A percentile compares a stretch with the other conserved stretches of the same genome.
phyloP scores from a whole-genome alignment of 2,329 filamentous ascomycete species.

The Shiraia sp. region DNA sequence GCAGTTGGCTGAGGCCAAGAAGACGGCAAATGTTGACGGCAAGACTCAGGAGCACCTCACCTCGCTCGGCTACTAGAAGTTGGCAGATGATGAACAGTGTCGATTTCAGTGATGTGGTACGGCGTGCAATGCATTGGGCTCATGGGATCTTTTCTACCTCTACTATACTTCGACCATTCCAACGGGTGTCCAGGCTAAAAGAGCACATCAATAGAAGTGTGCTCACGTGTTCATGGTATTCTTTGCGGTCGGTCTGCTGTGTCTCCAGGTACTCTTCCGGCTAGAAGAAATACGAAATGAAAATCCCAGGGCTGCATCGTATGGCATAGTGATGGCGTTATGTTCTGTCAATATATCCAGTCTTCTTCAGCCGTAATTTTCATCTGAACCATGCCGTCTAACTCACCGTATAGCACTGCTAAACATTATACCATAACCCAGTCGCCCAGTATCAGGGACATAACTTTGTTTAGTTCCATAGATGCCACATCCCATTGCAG shows the following conservation, averaged over 20 bases:
- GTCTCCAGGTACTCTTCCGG: conserved; percentile 43
- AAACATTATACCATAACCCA: not conserved
- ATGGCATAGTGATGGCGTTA: conserved; percentile 40
- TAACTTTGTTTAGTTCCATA: not conserved
- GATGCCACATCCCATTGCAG: no score
- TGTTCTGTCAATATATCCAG: conserved; percentile 31
- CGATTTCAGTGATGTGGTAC: conserved; percentile 36
- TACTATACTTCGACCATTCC: conserved; percentile 43
- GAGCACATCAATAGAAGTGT: conserved; percentile 40
- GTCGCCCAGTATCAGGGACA: not conserved
- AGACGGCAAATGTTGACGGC: conserved; percentile 82
- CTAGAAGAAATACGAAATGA: conserved; percentile 46
- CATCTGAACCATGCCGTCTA: not conserved
- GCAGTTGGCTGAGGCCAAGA: conserved; percentile 91
- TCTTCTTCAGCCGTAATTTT: conserved; percentile 6
- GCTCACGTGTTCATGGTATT: conserved; percentile 46
- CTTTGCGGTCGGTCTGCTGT: conserved; percentile 43
- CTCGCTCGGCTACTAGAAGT: conserved; percentile 83
- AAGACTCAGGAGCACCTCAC: conserved; percentile 89
- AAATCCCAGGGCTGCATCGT: conserved; percentile 42
- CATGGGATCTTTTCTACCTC: conserved; percentile 44
- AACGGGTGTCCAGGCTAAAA: conserved; percentile 45
- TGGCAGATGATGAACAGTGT: conserved; percentile 38
- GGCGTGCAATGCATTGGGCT: conserved; percentile 45
- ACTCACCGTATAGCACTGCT: no score